These are phyloP conservation scores for Phoenix roebelenii DNA, from an alignment of 176 grass and related monocot genomes.

Conservation along the genomic window DNA sequence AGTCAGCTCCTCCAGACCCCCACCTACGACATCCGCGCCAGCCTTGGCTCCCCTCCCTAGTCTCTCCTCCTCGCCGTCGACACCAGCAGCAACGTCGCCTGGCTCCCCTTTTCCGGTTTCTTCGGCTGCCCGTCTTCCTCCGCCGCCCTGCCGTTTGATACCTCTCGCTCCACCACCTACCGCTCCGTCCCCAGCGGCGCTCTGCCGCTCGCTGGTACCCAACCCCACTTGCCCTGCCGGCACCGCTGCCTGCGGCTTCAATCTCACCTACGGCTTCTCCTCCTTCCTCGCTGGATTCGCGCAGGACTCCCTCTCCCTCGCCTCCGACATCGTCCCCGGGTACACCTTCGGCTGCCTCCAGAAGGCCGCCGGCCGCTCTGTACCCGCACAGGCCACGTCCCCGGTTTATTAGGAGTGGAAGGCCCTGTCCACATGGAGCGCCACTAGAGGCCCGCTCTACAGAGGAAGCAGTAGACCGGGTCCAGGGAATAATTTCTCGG, in stretches of 20 bases:
- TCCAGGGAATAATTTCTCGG: no score
- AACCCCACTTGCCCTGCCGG: conserved; percentile 28
- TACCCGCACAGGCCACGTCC: no score
- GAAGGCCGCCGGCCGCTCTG: conserved; percentile 30
- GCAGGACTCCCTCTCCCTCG: conserved; percentile 25
- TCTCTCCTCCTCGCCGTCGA: conserved; percentile 60
- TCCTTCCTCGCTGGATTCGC: conserved; percentile 50
- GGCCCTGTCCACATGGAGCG: no score
- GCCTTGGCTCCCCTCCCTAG: conserved; percentile 63
- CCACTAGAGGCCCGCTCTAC: no score
- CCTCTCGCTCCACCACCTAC: conserved; percentile 71
- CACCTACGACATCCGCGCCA: conserved; percentile 68
- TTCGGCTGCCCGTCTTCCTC: conserved; percentile 33
- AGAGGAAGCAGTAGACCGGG: no score
- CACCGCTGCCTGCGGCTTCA: conserved; percentile 34
- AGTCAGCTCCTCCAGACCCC: conserved; percentile 56
- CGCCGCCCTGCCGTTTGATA: conserved; percentile 29
- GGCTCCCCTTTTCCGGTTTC: conserved; percentile 78
- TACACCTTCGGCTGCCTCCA: background rate
- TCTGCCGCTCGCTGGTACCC: conserved; percentile 55
- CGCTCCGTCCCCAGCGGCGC: conserved; percentile 55
- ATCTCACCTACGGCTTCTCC: conserved; percentile 47
- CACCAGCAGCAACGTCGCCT: conserved; percentile 85
- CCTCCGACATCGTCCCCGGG: no score
- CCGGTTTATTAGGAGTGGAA: no score